Evolutionary conservation across 169 alveolate genomes (phyloP).

Genomic region (Plasmodium malariae): DNA sequence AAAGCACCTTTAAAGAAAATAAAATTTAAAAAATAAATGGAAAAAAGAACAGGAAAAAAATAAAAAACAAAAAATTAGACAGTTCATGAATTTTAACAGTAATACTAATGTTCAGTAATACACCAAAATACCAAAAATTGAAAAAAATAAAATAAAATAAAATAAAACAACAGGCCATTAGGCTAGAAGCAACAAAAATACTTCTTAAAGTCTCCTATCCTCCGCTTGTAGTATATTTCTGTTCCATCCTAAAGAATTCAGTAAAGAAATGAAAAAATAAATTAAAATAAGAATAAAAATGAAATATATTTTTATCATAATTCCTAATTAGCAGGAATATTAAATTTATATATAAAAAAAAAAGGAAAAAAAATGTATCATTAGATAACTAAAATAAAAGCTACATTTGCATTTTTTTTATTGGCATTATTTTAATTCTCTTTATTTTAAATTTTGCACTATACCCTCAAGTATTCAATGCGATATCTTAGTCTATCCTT

Average conservation of each 20-base stretch:
- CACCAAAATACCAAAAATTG: slow-evolving; percentile 3
- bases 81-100: background rate
- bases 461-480: slow-evolving; percentile 65
- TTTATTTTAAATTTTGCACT: no score
- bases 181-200: slow-evolving; percentile 39
- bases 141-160: background rate
- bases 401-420: no score
- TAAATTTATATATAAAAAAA: background rate
- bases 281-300: background rate
- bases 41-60: background rate
- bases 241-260: slow-evolving; percentile 66
- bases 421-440: no score
- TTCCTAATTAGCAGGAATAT: background rate
- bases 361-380: no score
- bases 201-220: slow-evolving; percentile 32
- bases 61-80: background rate
- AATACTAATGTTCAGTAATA: background rate
- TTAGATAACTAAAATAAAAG: no score
- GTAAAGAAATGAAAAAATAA: background rate
- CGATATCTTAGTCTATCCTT: slow-evolving; percentile 33
- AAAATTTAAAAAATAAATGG: background rate
- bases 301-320: background rate
- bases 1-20: background rate
- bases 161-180: background rate
- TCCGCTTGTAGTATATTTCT: slow-evolving; percentile 64